These are phyloP conservation scores for Metarhizium robertsii DNA, from an alignment of 2,329 filamentous ascomycete genomes.

Conservation along the genomic window DNA sequence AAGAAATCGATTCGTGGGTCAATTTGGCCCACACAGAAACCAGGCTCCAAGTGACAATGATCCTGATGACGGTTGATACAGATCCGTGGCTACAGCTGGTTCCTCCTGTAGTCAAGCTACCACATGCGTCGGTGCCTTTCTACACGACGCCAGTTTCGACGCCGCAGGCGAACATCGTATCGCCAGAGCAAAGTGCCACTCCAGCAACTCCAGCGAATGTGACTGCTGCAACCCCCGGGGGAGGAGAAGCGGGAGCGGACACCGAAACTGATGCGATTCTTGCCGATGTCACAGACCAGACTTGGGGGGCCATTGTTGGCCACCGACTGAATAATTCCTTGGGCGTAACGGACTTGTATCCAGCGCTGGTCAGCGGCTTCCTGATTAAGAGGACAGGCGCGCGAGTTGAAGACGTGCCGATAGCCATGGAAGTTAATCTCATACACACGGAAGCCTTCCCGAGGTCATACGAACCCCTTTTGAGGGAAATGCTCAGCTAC, in stretches of 20 bases:
- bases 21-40: constrained; percentile 42
- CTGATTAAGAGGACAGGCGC: constrained; percentile 53
- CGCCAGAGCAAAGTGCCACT: constrained; percentile 48
- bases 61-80: constrained; percentile 56
- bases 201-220: constrained; percentile 37
- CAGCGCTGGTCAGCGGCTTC: constrained; percentile 54
- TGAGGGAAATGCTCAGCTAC: constrained; percentile 61
- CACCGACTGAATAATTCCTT: constrained; percentile 55
- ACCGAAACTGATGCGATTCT: constrained; percentile 52
- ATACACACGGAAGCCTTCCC: constrained; percentile 44
- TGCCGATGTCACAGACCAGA: constrained; percentile 64
- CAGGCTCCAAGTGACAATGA: constrained; percentile 42
- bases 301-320: constrained; percentile 63
- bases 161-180: constrained; percentile 49
- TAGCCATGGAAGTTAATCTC: constrained; percentile 55
- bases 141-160: constrained; percentile 60
- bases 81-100: constrained; percentile 54
- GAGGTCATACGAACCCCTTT: constrained; percentile 50
- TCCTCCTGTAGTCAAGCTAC: constrained; percentile 42
- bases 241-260: constrained; percentile 32
- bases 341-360: constrained; percentile 43
- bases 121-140: constrained; percentile 33
- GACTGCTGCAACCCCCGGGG: constrained; percentile 36
- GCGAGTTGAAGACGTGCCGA: constrained; percentile 46
- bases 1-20: constrained; percentile 54